Percentiles rank a stretch among this genome's conserved stretches.
phyloP scores from a whole-genome alignment of 2,329 filamentous ascomycete genomes.

The Juglanconis juglandina region DNA sequence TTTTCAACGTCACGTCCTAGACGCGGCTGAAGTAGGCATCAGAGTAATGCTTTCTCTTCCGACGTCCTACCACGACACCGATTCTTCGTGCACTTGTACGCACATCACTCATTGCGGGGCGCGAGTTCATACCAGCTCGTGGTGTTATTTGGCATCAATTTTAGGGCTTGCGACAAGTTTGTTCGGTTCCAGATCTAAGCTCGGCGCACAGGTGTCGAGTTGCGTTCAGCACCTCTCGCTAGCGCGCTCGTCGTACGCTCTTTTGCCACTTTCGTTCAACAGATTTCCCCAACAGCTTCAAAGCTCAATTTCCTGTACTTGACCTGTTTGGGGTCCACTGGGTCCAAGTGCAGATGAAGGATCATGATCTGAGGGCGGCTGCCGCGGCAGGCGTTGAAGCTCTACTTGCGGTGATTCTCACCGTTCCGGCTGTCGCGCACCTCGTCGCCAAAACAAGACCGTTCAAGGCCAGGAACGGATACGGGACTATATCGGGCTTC shows the following conservation, averaged over 20 bases:
- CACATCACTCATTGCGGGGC: neutral
- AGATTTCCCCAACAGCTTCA: neutral
- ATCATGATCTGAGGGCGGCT: constrained; percentile 8
- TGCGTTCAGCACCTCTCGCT: neutral
- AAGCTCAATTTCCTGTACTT: too few relatives aligned
- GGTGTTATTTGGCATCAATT: neutral
- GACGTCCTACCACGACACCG: neutral
- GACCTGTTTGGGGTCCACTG: too few relatives aligned
- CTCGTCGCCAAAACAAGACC: constrained; percentile 12
- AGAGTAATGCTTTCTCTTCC: neutral
- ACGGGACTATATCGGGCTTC: constrained; percentile 22
- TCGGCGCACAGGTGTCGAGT: too few relatives aligned
- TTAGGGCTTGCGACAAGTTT: neutral
- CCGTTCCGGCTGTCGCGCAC: constrained; percentile 21
- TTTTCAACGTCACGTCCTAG: neutral
- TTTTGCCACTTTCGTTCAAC: neutral
- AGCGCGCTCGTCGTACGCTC: neutral
- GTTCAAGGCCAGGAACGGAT: constrained; percentile 16
- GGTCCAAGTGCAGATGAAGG: constrained; percentile 7
- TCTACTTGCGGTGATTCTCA: constrained; percentile 17
- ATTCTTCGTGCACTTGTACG: neutral
- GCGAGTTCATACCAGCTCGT: neutral
- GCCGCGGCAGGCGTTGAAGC: constrained; percentile 10
- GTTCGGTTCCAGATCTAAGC: neutral
- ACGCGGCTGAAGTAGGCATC: neutral